phyloP scores from a whole-genome alignment of 2,329 filamentous ascomycete species.

The Dactylellina drechsleri region DNA sequence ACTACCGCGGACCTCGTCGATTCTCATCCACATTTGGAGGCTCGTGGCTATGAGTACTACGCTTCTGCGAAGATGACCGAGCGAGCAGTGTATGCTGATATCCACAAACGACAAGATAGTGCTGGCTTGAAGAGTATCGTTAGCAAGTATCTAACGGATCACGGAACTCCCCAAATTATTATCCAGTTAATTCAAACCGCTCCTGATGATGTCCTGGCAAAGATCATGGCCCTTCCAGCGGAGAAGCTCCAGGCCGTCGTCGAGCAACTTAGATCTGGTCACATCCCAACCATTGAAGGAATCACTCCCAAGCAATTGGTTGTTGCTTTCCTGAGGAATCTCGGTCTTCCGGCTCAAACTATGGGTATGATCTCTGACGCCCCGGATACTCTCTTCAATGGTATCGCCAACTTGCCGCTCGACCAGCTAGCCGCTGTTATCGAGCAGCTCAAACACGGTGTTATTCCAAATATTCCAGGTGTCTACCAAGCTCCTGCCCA shows the following conservation, averaged over 20 bases:
- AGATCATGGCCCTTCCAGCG: conserved; percentile 42
- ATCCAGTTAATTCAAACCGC: conserved; percentile 38
- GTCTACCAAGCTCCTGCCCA: conserved; percentile 1
- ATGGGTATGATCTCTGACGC: conserved; percentile 22
- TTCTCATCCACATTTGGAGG: background rate
- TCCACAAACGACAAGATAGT: conserved; percentile 37
- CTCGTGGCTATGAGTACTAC: conserved; percentile 13
- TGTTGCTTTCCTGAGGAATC: conserved; percentile 27
- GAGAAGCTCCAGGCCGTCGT: conserved; percentile 35
- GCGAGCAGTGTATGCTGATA: conserved; percentile 6
- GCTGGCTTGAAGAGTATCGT: conserved; percentile 32
- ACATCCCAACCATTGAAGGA: conserved; percentile 40
- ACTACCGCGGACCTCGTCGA: conserved; percentile 24
- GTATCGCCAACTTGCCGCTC: conserved; percentile 28
- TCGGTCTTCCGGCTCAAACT: conserved; percentile 17
- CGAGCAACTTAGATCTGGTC: conserved; percentile 32
- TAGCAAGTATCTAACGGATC: conserved; percentile 23
- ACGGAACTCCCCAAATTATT: conserved; percentile 28
- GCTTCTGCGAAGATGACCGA: conserved; percentile 4
- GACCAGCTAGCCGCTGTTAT: conserved; percentile 25
- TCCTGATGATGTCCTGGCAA: conserved; percentile 16
- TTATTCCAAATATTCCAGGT: conserved; percentile 31
- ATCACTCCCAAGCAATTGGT: conserved; percentile 39
- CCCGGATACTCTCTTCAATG: conserved; percentile 12
- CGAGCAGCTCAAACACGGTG: conserved; percentile 15